Evolutionary conservation across 2,329 filamentous ascomycete species (phyloP), one percentile per base, ranked within the genome.

Genomic region (Beauveria australis): DNA sequence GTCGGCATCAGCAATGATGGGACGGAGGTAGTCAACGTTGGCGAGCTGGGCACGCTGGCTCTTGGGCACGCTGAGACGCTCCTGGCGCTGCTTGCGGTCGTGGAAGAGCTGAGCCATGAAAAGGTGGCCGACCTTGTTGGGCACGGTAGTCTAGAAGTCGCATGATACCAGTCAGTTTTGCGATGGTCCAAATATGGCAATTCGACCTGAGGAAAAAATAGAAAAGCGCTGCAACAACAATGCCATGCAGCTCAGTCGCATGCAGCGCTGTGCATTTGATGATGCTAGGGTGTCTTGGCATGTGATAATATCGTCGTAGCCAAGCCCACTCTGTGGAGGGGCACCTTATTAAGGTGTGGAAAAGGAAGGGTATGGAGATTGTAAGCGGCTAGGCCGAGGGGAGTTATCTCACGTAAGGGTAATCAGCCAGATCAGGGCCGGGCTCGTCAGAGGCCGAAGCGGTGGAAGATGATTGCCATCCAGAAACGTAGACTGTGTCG

Each of bases 21-120:
- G 94, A 22, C 94, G 89, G 53, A 99, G 86, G 78, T 94, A 99
- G 78, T 99, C 94, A 70, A 92, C 80, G 74, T 95, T 94, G 63
- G 88, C 79, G 55, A 94, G 78, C 64, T 86, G 87, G 67, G 78
- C 76, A 61, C 94, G 90, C 71, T 92, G 81, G 26, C 82, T 79
- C 72, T 89, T 89, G 30, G 92, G 85, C 8, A 82, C 87, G 65
- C 85, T 89, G 57, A 97, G 78, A 62, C 94, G 91, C 76, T 97
- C 94, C 75, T 97, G 92, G 66, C 94, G 89, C 78, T 99, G 94
- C 79, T 99, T 99, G 71, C 94, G 90, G 82, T 99, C 94, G 79
- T 99, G 94, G 88, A 99, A 99, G 61, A 97, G 87, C 78, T 99
- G 94, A 16, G 94, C 93, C 86, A 95, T 92, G 85, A 96, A 99